A percentile compares a stretch with the other conserved stretches of the same genome.
These are phyloP conservation scores for Ophiosphaerella herpotricha DNA, from an alignment of 2,329 filamentous ascomycete species.

Conservation along the genomic window DNA sequence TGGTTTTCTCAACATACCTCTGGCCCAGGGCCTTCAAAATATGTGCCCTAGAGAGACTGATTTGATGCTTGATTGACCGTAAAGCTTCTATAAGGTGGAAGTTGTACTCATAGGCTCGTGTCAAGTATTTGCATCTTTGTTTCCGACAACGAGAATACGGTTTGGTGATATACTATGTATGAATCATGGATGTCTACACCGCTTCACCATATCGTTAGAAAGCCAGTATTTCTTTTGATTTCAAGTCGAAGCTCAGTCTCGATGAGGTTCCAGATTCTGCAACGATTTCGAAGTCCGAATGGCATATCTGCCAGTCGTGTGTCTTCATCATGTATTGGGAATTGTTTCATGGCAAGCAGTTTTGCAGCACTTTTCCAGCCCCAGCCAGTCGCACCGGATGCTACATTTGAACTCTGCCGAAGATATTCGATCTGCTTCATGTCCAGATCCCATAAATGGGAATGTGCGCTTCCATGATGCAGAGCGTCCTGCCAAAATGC, in stretches of 20 bases:
- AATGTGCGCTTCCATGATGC: slow-evolving; percentile 21
- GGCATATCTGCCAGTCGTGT: slow-evolving; percentile 15
- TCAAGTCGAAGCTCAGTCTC: slow-evolving; percentile 13
- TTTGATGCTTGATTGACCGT: too few relatives aligned
- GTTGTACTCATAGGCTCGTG: too few relatives aligned
- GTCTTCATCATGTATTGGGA: slow-evolving; percentile 14
- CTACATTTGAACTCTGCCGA: slow-evolving; percentile 1
- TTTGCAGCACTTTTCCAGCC: slow-evolving; percentile 24
- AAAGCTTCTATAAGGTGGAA: too few relatives aligned
- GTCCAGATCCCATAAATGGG: slow-evolving; percentile 33
- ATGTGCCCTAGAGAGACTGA: too few relatives aligned
- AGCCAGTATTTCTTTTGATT: too few relatives aligned
- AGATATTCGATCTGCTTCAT: slow-evolving; percentile 9
- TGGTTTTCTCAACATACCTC: too few relatives aligned
- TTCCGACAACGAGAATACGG: too few relatives aligned
- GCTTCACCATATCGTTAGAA: too few relatives aligned
- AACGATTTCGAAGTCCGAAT: slow-evolving; percentile 30
- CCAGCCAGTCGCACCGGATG: slow-evolving; percentile 6
- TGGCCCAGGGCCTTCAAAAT: too few relatives aligned
- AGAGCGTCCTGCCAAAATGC: slow-evolving; percentile 31
- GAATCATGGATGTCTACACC: too few relatives aligned
- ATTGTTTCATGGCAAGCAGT: slow-evolving; percentile 18
- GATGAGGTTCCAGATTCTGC: slow-evolving; percentile 31
- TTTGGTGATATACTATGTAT: too few relatives aligned
- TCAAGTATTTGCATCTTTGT: too few relatives aligned